Base-by-base conservation (phyloP, 257 asterid species). In the Craterostigma plantagineum region DNA sequence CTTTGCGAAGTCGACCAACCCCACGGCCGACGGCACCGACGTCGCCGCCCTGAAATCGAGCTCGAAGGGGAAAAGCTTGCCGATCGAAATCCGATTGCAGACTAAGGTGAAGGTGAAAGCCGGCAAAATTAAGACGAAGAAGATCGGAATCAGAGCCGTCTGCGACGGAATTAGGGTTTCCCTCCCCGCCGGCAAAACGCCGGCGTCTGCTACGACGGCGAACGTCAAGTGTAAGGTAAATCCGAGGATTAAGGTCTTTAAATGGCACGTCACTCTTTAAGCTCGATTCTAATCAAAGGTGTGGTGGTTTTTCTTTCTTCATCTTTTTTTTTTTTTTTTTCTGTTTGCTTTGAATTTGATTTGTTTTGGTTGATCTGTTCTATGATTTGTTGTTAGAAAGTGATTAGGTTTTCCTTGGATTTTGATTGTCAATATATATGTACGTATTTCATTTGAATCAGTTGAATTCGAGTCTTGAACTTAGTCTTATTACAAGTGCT, bases 211-310 rank as follows among this genome's bases (percentile, higher is more conserved):
- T 10, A 52, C 67, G 8, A 53, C 63, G 7, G 18, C 70, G 0
- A 37, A 50, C 8, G 70, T 63, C 17, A 65, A 57, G 39, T 79
- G 92, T 56, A 50, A 76, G 53, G 76, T 70, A 16, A 78, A 76
- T 51, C 73, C 76, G 9, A 54, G 76, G 38, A 43, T 79, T 39
- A 76, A 76, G 74, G 72, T 79, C 63, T 35, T 75, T 54, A 68
- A 49, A 43, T 79, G 90, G 92, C 70, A 78, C 18, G 27, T 79
- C 46, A 36, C 12, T 36, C 14, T 9, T 8, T 77, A 69, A 73
- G 18, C n/a, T 38, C 34, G 15, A 47, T 18, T 36, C 7, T 7
- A 2, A 23, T 23, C 30, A 23, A 2, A 23, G 30, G 30, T 23
- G 30, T 23, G 6, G 4, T 23, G 30, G 2, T 23, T 23, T 23